Evolutionary conservation across 2,329 filamentous ascomycete genomes (phyloP), one percentile per base, ranked within the genome.

Genomic region (Fusarium solani-melongenae): DNA sequence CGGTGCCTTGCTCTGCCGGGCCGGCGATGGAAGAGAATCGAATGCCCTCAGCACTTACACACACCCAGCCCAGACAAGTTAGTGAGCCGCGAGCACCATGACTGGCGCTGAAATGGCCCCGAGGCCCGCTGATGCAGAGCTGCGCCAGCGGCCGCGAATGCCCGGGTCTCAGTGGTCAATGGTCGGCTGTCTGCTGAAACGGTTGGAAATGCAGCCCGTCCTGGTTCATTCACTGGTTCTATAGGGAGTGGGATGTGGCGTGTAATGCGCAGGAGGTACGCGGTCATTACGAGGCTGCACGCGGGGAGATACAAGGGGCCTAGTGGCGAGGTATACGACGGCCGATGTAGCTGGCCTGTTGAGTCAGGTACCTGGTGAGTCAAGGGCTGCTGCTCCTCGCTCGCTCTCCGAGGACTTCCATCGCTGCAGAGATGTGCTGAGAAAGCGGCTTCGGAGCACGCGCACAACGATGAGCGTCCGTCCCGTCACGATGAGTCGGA

Each of bases 11-110:
- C 29, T 31, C 29, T 31, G 29, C 46, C 46, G 46, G 46, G 72
- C 66, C 59, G 62, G 58, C 64, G 64, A 75, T 78, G 76, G 76
- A 77, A 77, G 70, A 49, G n/a, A 57, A 76, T 78, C 68, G 76
- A 77, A 77, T 57, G 58, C 75, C 55, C 64, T 34, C 71, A 72
- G 71, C 72, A 73, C 71, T 62, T 69, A 64, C 62, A 74, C 46
- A 51, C 46, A 20, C 46, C 69, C 69, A 64, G 65, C 41, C 41
- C 41, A 46, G 41, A 46, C 22, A 14, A 46, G 62, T 74, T 69
- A 72, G 71, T 69, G 69, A 70, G 51, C 55, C 15, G 61, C 20
- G 12, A 33, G 55, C 51, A 34, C 29, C 44, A 27, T 65, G n/a
- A 53, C 53, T 58, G 46, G 62, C 22, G 59, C 41, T 69, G 59